Evolutionary conservation across 768 basidiomycete species (phyloP), one percentile per base, ranked within the genome.

Genomic region (Cyclocybe cylindracea): DNA sequence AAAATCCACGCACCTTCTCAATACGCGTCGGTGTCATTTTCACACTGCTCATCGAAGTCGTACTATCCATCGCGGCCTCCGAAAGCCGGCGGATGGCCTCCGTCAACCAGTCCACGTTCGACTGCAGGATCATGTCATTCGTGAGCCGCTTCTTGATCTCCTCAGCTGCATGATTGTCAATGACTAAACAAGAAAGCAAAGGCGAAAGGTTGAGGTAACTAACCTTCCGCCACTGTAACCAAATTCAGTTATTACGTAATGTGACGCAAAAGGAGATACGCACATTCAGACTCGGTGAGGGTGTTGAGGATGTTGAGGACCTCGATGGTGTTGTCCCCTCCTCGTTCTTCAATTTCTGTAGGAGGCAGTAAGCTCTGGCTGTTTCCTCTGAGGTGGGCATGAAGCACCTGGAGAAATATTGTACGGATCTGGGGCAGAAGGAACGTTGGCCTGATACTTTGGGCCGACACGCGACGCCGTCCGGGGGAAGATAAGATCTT

Each of bases 401-500:
- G 43, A 54, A 55, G 35, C 63, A 77, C 79, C 79, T 56, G 73
- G 68, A 8, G 76, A 71, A 43, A 62, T 56, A 50, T 65, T 62
- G 50, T 69, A 61, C 49, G 73, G 64, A 53, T 79, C 76, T 46
- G 78, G 77, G 5, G 70, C 73, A 24, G 69, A 59, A 42, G 78
- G 83, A 11, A 83, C 84, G 55, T 62, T 75, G 39, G 79, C 89
- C 68, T 98, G 94, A 64, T 82, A 98, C 64, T 91, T 94, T 37
- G 85, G 80, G 11, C 94, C 94, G 35, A 93, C 80, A n/a, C 95
- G 86, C 18, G 91, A 95, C 6, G 91, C 88, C 10, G 93, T 87
- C 51, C 94, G 87, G 53, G 96, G 95, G 67, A 94, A 98, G 66
- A 98, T 96, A 53, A 94, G 83, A 73, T 99, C 96, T 68, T 99